Evolutionary conservation across 2,329 filamentous ascomycete genomes (phyloP).

Genomic region (Xylariaceae sp.): DNA sequence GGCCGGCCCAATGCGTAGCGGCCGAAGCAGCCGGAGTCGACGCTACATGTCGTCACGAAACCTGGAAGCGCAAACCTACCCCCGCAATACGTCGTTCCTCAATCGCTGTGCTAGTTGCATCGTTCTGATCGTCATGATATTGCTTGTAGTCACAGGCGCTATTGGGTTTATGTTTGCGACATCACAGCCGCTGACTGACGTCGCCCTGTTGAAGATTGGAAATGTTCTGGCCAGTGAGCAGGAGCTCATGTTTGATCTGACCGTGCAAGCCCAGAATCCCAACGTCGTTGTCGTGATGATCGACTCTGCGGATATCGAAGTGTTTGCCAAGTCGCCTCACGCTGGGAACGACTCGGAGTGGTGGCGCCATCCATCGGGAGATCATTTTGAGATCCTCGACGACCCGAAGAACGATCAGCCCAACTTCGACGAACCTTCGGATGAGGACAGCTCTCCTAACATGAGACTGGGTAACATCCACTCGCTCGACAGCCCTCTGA

Average conservation of each 20-base stretch:
- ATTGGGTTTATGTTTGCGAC: conserved; percentile 88
- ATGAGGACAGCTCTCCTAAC: conserved; percentile 67
- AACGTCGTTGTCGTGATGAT: conserved; percentile 87
- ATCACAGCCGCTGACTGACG: conserved; percentile 76
- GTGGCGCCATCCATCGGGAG: conserved; percentile 44
- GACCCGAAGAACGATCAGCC: conserved; percentile 39
- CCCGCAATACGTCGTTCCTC: conserved; percentile 58
- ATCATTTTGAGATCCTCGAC: conserved; percentile 30
- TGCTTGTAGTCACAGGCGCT: conserved; percentile 77
- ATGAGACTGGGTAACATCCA: conserved; percentile 89
- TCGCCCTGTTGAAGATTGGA: conserved; percentile 73
- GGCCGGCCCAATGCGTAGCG: conserved; percentile 51
- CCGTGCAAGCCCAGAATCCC: conserved; percentile 83
- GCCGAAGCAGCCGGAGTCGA: conserved; percentile 53
- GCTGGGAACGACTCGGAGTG: conserved; percentile 65
- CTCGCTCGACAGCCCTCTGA: conserved; percentile 79
- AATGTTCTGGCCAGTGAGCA: conserved; percentile 92
- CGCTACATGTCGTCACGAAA: conserved; percentile 54
- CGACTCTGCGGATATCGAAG: conserved; percentile 78
- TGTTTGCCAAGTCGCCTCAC: conserved; percentile 91
- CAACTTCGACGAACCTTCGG: conserved; percentile 49
- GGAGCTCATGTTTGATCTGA: conserved; percentile 89
- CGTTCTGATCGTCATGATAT: conserved; percentile 73
- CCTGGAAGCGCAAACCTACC: conserved; percentile 67
- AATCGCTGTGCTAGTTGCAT: conserved; percentile 79